Base-by-base conservation (phyloP, 2,329 filamentous ascomycete species). In the Bimuria novae-zelandiae region DNA sequence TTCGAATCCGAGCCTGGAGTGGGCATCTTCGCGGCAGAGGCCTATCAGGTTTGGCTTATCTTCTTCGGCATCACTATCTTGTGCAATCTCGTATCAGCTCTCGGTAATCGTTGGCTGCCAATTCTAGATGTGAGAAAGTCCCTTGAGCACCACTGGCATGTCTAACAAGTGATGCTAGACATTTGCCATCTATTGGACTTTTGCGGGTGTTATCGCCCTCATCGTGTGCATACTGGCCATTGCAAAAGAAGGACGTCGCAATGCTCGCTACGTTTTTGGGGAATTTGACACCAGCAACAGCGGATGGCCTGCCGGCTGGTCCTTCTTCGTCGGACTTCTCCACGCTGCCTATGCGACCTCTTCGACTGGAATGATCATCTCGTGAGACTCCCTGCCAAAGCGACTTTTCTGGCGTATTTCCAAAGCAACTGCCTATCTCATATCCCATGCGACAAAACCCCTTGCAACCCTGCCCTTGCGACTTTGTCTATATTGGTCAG, bases 331-430 rank as follows among this genome's bases (percentile, higher is more conserved):
- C 54, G 88, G 88, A 67, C 79, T 90, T 23, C 77, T 90, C 17
- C 87, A 89, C 63, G 87, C 85, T 44, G 88, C 84, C 56, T 90
- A 90, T 65, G 87, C 86, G 40, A 89, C 87, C 12, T 90, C 87
- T 3, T 88, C 87, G 14, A 90, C 87, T 0, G 89, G 89, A 74
- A 91, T 91, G 88, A 87, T 91, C 54, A 87, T 90, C 69, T 88
- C 85, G 84, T 87, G 76, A 79, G 84, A 44, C 65, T 58, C 60
- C 55, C 68, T 64, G 43, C 55, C 69, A 65, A 60, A 60, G 67
- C 68, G 67, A 64, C 69, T 36, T 52, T 50, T 43, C 46, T 50
- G 48, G 57, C 55, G 22, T 42, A 33, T 42, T 49, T 49, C 48
- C 45, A 43, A 49, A 54, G 33, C 51, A 45, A 41, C 54, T 61